These are phyloP conservation scores for Vitis hybrid DNA, from an alignment of 177 flowering plant genomes.

Conservation along the genomic window DNA sequence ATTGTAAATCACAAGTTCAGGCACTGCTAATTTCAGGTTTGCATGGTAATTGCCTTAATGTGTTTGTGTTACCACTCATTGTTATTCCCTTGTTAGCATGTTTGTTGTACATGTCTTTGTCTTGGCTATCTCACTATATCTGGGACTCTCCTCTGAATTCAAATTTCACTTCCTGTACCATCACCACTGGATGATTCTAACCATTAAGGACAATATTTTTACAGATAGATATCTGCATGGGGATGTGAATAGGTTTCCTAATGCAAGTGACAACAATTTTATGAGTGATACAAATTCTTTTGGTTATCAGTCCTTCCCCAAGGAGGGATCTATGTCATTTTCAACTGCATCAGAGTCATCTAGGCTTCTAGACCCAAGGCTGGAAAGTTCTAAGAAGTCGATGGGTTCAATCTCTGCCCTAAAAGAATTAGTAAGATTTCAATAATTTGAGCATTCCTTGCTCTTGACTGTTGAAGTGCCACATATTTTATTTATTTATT, in stretches of 20 bases:
- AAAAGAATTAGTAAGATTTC: slow-evolving; percentile 65
- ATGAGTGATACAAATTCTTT: slow-evolving; percentile 39
- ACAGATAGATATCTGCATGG: slow-evolving; percentile 70
- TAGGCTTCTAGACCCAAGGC: slow-evolving; percentile 51
- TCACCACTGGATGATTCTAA: slow-evolving; percentile 16
- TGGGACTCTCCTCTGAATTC: neutral
- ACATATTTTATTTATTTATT: neutral
- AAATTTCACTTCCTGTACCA: neutral
- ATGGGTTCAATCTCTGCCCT: slow-evolving; percentile 67
- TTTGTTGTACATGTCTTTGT: neutral
- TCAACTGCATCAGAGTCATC: slow-evolving; percentile 50
- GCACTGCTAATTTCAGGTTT: too few relatives aligned
- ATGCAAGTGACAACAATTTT: slow-evolving; percentile 50
- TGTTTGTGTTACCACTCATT: too few relatives aligned
- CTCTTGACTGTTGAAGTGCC: neutral
- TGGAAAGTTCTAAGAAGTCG: slow-evolving; percentile 54
- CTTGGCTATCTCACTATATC: neutral
- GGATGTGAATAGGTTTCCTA: slow-evolving; percentile 43
- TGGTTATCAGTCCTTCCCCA: slow-evolving; percentile 39
- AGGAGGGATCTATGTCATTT: slow-evolving; percentile 48
- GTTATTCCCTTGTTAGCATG: neutral
- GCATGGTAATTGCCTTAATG: too few relatives aligned
- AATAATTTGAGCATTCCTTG: neutral
- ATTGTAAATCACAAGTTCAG: too few relatives aligned
- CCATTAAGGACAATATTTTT: slow-evolving; percentile 11